Conservation (phyloP, 108 stramenopile genomes). For the Skeletonema menzelii region DNA sequence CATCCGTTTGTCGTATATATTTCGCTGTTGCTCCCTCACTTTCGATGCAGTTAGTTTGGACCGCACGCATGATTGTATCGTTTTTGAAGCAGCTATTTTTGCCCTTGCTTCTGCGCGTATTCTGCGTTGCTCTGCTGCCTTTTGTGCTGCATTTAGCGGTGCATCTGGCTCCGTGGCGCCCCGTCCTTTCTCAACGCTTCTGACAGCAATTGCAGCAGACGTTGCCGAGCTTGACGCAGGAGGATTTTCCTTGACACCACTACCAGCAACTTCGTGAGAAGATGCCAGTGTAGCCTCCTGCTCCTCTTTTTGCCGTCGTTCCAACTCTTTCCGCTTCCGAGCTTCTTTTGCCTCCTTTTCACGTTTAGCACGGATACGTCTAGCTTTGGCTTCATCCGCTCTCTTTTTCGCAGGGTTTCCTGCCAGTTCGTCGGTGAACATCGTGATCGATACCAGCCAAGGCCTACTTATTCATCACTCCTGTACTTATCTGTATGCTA, state of each 20-base stretch:
- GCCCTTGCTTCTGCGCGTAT: constrained; percentile 54
- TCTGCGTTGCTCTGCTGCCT: constrained; percentile 67
- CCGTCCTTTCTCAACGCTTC: not conserved
- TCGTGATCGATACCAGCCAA: constrained; percentile 2
- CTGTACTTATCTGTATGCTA: too few species aligned
- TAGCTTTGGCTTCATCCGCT: constrained; percentile 66
- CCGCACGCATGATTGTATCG: constrained; percentile 67
- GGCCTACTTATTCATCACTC: too few species aligned
- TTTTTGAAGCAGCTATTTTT: constrained; percentile 33
- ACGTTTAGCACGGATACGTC: constrained; percentile 62
- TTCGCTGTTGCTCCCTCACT: constrained; percentile 40
- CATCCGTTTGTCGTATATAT: constrained; percentile 52
- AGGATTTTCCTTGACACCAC: not conserved
- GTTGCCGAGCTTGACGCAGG: not conserved
- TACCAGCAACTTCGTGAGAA: not conserved
- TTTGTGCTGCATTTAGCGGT: constrained; percentile 52
- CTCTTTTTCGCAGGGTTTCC: constrained; percentile 70
- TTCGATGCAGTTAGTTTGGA: constrained; percentile 41
- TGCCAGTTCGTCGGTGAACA: constrained; percentile 83
- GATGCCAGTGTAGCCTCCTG: not conserved
- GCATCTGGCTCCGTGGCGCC: not conserved
- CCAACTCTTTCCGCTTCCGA: constrained; percentile 38
- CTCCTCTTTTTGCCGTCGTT: constrained; percentile 28
- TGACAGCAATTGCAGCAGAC: not conserved
- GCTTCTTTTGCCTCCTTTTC: constrained; percentile 54